Conservation (phyloP, 768 basidiomycete species). For the Postia placenta region DNA sequence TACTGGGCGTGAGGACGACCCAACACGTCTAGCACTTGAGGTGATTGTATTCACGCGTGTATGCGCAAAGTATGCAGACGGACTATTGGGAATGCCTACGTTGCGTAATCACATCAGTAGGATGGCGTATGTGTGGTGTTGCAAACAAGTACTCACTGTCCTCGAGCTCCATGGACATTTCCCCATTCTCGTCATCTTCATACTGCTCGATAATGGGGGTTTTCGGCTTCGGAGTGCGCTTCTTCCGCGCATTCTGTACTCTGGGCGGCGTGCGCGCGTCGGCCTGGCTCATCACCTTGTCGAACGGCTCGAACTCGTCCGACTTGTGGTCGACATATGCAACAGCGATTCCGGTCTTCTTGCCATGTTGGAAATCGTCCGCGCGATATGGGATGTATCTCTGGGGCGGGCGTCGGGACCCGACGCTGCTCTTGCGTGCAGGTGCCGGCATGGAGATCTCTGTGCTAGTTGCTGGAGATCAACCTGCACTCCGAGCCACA, state of each 20-base stretch:
- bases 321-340: conserved; percentile 64
- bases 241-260: conserved; percentile 38
- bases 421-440: conserved; percentile 34
- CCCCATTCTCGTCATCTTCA: conserved; percentile 47
- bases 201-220: conserved; percentile 20
- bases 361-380: conserved; percentile 71
- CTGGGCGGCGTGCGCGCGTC: conserved; percentile 60
- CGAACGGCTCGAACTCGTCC: conserved; percentile 81
- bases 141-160: conserved; percentile 45
- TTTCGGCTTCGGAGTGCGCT: conserved; percentile 24
- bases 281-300: conserved; percentile 63
- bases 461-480: neutral
- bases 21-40: conserved; percentile 24
- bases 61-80: conserved; percentile 25
- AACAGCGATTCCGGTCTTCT: conserved; percentile 73
- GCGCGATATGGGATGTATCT: conserved; percentile 77
- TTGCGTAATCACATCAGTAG: no score
- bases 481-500: neutral
- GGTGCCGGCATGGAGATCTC: conserved; percentile 23
- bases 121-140: neutral
- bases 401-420: conserved; percentile 47
- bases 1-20: conserved; percentile 25
- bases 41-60: conserved; percentile 21
- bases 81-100: conserved; percentile 25
- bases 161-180: conserved; percentile 73